Evolutionary conservation across 768 basidiomycete genomes (phyloP), one percentile per base, ranked within the genome.

Genomic region (Pisolithus orientalis): DNA sequence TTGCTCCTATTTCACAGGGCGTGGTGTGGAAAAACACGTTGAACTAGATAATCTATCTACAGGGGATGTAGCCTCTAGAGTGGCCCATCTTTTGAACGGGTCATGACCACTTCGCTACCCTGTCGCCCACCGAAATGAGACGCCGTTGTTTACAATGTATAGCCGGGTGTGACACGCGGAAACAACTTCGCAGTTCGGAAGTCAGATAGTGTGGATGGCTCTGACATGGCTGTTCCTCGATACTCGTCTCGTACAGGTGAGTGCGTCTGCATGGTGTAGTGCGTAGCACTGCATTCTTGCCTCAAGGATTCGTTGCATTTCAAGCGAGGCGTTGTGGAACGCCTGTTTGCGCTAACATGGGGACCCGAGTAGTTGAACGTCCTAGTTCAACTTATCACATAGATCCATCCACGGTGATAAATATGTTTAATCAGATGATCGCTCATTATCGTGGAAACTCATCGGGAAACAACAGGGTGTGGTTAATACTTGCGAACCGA

Each of bases 11-110:
- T 25, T 66, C 21, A 49, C 34, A 93, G 90, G 91, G 68, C 80
- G 78, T 49, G 90, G 90, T 44, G 77, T 85, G 21, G 90, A 93
- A 72, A 85, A 77, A 65, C 84, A 90, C 65, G 81, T 87, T 50
- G 85, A 87, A 64, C 71, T 93, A 46, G 90, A 93, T 62, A 79
- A 84, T 58, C 78, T 93, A 17, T 80, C 84, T 11, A 76, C 80
- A 37, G 67, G 79, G 24, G 85, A 91, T 56, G 90, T 92, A 47
- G 80, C 85, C 64, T 72, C 79, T 47, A 85, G 80, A 70, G 75
- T 93, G 40, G 75, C 80, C 37, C 78, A 84, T 63, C 70, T 92
- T 52, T 64, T 92, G 45, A 67, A 54, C 59, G 25, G 59, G 39
- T 64, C 63, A 54, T 70, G 49, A 51, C 43, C 47, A 25, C 50